Conservation (phyloP, 2,329 filamentous ascomycete species). For the Claviceps citrina region DNA sequence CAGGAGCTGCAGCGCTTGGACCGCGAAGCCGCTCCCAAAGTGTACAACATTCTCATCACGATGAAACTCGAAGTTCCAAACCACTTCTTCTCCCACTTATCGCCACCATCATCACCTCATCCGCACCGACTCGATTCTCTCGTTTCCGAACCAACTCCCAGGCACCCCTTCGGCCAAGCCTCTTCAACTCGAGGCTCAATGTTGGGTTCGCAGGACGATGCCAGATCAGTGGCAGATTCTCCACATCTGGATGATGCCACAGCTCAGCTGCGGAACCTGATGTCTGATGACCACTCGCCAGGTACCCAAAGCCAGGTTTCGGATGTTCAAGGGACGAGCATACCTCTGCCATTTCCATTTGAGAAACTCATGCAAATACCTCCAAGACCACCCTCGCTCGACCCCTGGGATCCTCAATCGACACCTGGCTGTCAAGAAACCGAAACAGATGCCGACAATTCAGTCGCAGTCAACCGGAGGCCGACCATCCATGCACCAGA, state of each 20-base stretch:
- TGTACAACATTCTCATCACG: conserved; percentile 35
- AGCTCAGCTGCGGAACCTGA: conserved; percentile 14
- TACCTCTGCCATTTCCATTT: conserved; percentile 6
- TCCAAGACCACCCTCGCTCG: conserved; percentile 23
- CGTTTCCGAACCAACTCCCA: conserved; percentile 1
- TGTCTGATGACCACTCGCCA: conserved; percentile 5
- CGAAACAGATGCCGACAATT: conserved; percentile 9
- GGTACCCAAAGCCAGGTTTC: background rate
- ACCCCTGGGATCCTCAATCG: conserved; percentile 27
- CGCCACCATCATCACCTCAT: conserved; percentile 14
- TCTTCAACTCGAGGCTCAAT: conserved; percentile 2
- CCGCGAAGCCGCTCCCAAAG: conserved; percentile 31
- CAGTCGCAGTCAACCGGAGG: conserved; percentile 10
- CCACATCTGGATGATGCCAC: conserved; percentile 16
- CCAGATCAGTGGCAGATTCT: conserved; percentile 1
- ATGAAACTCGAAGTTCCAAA: conserved; percentile 32
- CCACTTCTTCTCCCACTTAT: conserved; percentile 13
- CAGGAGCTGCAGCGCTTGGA: conserved; percentile 31
- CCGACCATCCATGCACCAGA: conserved; percentile 4
- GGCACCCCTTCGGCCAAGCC: background rate
- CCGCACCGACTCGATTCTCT: conserved; percentile 6
- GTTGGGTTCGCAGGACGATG: conserved; percentile 3
- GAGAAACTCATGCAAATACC: conserved; percentile 12
- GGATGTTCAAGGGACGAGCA: background rate
- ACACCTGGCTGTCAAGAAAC: conserved; percentile 10